Evolutionary conservation across 305 asterid species (phyloP).

Genomic region (Solanum hybrid): DNA sequence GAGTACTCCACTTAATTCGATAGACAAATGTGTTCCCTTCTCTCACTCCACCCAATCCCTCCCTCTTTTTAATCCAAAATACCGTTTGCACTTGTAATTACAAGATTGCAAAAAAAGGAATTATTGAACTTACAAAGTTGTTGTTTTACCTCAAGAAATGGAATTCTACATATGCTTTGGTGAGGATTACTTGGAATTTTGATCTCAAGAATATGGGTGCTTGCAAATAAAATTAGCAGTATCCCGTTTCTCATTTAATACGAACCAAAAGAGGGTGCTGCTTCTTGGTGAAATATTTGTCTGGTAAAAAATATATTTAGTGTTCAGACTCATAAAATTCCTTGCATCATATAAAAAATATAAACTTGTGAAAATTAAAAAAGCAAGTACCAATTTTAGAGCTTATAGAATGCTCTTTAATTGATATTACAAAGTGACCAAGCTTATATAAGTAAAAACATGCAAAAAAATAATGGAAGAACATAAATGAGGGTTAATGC

Average conservation of each 20-base stretch:
- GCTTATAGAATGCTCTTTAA: not conserved
- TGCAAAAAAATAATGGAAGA: not conserved
- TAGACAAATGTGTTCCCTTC: not conserved
- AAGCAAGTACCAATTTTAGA: not conserved
- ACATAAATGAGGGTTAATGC: not conserved
- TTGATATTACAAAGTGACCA: not conserved
- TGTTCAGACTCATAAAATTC: not conserved
- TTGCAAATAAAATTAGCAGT: not conserved
- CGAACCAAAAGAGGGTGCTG: not conserved
- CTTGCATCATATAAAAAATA: not conserved
- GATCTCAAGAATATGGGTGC: not conserved
- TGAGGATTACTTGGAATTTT: not conserved
- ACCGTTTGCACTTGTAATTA: not conserved
- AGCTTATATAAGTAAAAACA: not conserved
- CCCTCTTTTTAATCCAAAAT: not conserved
- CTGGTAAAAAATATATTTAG: not conserved
- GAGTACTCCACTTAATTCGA: not conserved
- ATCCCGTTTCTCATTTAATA: not conserved
- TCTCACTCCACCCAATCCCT: not conserved
- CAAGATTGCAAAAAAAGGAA: not conserved
- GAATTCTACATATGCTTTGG: not conserved
- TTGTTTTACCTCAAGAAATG: not conserved
- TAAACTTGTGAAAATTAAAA: not conserved
- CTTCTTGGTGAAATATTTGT: not conserved
- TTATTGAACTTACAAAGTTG: not conserved